These are phyloP conservation scores for Colletotrichum euphorbiae DNA, from an alignment of 2,329 filamentous ascomycete genomes.

Conservation along the genomic window DNA sequence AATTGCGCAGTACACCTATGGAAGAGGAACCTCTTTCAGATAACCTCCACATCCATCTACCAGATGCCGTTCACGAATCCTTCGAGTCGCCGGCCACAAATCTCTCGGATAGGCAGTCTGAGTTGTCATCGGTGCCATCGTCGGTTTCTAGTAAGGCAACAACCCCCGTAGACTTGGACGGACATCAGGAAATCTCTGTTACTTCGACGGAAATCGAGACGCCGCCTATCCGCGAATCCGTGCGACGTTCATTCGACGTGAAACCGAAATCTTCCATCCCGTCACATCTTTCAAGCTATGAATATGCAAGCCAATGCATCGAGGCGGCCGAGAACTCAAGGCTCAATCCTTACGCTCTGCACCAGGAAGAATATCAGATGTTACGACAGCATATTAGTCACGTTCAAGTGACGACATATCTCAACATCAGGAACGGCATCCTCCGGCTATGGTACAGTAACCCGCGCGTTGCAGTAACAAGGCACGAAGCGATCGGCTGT, in stretches of 20 bases:
- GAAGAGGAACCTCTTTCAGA: conserved; percentile 19
- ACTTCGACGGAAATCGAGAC: conserved; percentile 39
- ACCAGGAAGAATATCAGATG: conserved; percentile 84
- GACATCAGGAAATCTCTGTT: conserved; percentile 40
- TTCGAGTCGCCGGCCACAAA: conserved; percentile 65
- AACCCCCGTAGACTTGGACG: conserved; percentile 64
- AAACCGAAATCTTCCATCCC: conserved; percentile 88
- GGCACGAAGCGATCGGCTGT: conserved; percentile 90
- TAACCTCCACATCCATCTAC: conserved; percentile 16
- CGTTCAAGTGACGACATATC: conserved; percentile 91
- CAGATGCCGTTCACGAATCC: conserved; percentile 50
- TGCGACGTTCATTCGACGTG: conserved; percentile 65
- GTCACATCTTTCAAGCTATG: conserved; percentile 73
- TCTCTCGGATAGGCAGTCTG: conserved; percentile 65
- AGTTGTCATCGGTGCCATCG: conserved; percentile 65
- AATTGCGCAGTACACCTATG: conserved; percentile 14
- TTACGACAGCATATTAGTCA: conserved; percentile 86
- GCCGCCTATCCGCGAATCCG: conserved; percentile 42
- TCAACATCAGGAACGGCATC: conserved; percentile 96
- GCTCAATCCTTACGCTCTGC: conserved; percentile 88
- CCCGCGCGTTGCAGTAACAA: conserved; percentile 82
- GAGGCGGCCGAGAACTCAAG: conserved; percentile 89
- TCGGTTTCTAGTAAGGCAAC: conserved; percentile 72
- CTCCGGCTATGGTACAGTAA: conserved; percentile 90
- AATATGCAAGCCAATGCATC: conserved; percentile 93